These are phyloP conservation scores for Gonium pectorale DNA, from an alignment of 139 green algal genomes.

Conservation along the genomic window DNA sequence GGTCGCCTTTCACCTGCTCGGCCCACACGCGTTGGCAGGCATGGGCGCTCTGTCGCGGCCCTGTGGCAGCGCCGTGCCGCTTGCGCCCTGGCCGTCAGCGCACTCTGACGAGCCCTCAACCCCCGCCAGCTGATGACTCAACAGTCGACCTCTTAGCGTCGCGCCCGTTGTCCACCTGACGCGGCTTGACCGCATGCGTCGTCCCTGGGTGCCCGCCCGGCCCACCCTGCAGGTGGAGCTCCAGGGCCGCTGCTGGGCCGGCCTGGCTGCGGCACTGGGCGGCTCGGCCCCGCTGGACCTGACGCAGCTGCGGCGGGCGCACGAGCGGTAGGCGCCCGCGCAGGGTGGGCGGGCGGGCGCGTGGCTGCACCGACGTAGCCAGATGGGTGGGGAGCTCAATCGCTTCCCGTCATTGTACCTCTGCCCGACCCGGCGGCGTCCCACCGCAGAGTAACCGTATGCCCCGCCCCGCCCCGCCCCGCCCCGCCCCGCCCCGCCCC, in stretches of 20 bases:
- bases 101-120: too few relatives aligned
- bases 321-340: background rate
- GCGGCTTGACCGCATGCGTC: too few relatives aligned
- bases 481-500: background rate
- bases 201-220: too few relatives aligned
- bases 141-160: too few relatives aligned
- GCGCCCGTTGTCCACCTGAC: too few relatives aligned
- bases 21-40: too few relatives aligned
- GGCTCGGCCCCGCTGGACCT: background rate
- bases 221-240: constrained; percentile 25
- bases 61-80: too few relatives aligned
- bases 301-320: constrained; percentile 21
- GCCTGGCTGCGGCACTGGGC: background rate
- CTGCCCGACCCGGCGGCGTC: background rate
- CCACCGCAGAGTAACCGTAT: background rate
- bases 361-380: background rate
- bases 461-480: background rate
- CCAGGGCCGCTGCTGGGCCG: background rate
- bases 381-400: too few relatives aligned
- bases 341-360: background rate
- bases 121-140: too few relatives aligned
- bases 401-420: background rate
- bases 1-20: too few relatives aligned
- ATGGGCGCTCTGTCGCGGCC: too few relatives aligned
- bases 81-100: too few relatives aligned